These are phyloP conservation scores for Clonostachys solani DNA, from an alignment of 2,329 filamentous ascomycete species.

Conservation along the genomic window DNA sequence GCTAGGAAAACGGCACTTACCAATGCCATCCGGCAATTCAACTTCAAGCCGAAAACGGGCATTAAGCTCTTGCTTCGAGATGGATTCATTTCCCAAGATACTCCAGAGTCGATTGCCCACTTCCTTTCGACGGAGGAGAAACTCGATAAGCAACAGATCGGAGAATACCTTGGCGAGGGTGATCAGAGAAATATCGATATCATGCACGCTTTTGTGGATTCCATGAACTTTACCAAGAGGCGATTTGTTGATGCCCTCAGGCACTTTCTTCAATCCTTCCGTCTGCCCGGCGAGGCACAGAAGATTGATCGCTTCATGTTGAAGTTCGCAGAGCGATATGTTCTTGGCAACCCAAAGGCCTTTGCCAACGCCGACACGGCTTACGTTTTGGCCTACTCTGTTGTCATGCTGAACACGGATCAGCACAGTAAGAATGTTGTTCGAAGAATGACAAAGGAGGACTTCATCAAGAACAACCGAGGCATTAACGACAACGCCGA, in stretches of 20 bases:
- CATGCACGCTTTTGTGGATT: conserved; percentile 97
- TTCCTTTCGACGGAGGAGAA: conserved; percentile 81
- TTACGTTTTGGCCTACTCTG: conserved; percentile 92
- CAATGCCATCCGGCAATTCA: conserved; percentile 88
- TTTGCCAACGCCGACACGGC: conserved; percentile 98
- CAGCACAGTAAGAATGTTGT: conserved; percentile 84
- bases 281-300: conserved; percentile 90
- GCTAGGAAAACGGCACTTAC: conserved; percentile 87
- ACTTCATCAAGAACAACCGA: conserved; percentile 98
- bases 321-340: conserved; percentile 96
- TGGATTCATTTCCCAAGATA: conserved; percentile 80
- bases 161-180: conserved; percentile 91
- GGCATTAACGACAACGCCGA: conserved; percentile 97
- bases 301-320: conserved; percentile 99
- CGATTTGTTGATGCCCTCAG: conserved; percentile 91
- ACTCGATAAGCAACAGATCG: conserved; percentile 86
- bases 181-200: conserved; percentile 91
- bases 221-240: conserved; percentile 88
- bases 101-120: conserved; percentile 74
- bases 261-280: conserved; percentile 90
- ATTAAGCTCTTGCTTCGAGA: conserved; percentile 80
- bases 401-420: conserved; percentile 95
- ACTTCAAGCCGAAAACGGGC: conserved; percentile 95
- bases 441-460: conserved; percentile 87
- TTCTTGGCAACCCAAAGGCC: conserved; percentile 90